Percentiles rank a stretch among this genome's conserved stretches.
Evolutionary conservation across 139 green algal genomes (phyloP).

Genomic region (Micromonas commoda): DNA sequence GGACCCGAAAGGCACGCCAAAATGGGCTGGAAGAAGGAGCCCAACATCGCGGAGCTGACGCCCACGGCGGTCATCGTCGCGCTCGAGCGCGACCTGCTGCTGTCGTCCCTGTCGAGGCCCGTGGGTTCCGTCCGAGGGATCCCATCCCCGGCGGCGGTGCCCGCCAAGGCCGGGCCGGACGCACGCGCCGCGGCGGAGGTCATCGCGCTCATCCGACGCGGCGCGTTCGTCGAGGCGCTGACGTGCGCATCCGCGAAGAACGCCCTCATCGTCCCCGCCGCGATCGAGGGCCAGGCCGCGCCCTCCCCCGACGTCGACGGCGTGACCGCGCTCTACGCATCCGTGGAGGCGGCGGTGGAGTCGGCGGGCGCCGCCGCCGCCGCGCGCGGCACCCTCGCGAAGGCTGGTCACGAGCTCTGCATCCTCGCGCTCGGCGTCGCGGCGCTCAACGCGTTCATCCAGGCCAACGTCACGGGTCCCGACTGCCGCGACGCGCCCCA

Average conservation of each 20-base stretch:
- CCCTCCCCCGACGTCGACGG: background rate
- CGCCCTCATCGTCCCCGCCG: background rate
- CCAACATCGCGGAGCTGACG: background rate
- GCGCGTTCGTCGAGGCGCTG: background rate
- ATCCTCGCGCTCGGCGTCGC: slow-evolving; percentile 32
- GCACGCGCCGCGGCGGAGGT: background rate
- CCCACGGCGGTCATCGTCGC: background rate
- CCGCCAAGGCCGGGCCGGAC: background rate
- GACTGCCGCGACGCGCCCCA: background rate
- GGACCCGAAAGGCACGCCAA: too few species aligned
- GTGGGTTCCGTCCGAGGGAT: background rate
- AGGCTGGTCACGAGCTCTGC: background rate
- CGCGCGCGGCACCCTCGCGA: background rate
- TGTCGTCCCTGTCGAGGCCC: background rate
- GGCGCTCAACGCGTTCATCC: slow-evolving; percentile 52
- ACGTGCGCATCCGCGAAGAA: background rate
- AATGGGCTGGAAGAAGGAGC: background rate
- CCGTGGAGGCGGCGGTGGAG: background rate
- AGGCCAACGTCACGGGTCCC: slow-evolving; percentile 62
- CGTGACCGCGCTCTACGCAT: background rate
- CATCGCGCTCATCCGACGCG: background rate
- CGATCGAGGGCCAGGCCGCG: background rate
- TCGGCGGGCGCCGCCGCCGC: background rate
- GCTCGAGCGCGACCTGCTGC: background rate
- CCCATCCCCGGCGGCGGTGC: background rate